A percentile compares a stretch with the other conserved stretches of the same genome.
These are phyloP conservation scores for Hyaloperonospora brassicae DNA, from an alignment of 352 stramenopile species.

Conservation along the genomic window DNA sequence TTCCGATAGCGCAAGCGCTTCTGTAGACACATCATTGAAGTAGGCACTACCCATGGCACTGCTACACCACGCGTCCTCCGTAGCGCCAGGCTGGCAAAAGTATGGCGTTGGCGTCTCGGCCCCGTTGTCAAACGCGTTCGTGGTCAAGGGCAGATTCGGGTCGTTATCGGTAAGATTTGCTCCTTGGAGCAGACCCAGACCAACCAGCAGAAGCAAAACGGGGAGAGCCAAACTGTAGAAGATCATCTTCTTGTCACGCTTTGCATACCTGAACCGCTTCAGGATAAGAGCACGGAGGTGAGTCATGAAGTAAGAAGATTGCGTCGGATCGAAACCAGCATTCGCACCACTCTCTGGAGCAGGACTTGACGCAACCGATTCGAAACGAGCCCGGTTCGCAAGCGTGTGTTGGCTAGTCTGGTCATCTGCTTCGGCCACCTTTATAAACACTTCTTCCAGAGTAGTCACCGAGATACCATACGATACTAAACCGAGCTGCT, in stretches of 20 bases:
- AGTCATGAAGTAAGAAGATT: conserved; percentile 21
- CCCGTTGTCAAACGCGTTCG: conserved; percentile 18
- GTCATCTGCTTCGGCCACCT: conserved; percentile 42
- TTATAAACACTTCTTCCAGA: conserved; percentile 79
- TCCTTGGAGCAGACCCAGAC: conserved; percentile 40
- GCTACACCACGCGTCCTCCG: conserved; percentile 33
- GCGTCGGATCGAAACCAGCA: conserved; percentile 1
- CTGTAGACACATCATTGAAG: conserved; percentile 31
- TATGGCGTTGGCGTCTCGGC: conserved; percentile 37
- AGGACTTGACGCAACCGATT: conserved; percentile 8
- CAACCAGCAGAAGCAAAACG: conserved; percentile 43
- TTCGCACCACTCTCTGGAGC: conserved; percentile 9
- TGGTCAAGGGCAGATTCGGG: conserved; percentile 29
- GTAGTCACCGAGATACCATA: conserved; percentile 74
- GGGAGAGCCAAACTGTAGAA: conserved; percentile 52
- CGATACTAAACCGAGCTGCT: conserved; percentile 35
- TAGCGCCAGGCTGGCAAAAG: conserved; percentile 28
- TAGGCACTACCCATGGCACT: conserved; percentile 25
- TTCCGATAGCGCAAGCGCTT: conserved; percentile 17
- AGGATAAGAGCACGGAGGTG: conserved; percentile 45
- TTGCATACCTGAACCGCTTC: conserved; percentile 56
- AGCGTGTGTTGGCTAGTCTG: conserved; percentile 11
- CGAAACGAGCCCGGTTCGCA: conserved; percentile 13
- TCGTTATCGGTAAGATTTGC: conserved; percentile 34
- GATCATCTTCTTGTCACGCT: conserved; percentile 52